Conservation (phyloP, 495 filamentous ascomycete genomes). For the Neurospora discreta region DNA sequence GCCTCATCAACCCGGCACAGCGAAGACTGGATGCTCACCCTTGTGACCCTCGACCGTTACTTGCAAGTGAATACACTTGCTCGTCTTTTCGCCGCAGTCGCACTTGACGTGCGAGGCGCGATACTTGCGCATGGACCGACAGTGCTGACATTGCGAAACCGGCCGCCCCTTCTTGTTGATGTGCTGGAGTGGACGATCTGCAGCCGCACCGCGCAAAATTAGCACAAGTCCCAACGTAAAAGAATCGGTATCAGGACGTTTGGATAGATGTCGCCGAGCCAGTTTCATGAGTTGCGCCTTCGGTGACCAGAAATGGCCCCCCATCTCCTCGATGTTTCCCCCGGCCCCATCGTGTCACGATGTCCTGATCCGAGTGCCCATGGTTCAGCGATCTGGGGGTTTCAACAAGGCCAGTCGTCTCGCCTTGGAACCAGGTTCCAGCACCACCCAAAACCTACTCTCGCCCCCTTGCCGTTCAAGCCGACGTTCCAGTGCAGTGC, state of each 20-base stretch:
- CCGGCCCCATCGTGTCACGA: background rate
- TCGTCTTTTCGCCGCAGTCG: slow-evolving; percentile 89
- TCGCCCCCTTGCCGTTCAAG: background rate
- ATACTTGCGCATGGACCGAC: slow-evolving; percentile 93
- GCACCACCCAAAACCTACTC: background rate
- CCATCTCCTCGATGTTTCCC: background rate
- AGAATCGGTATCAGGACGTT: background rate
- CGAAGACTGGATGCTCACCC: slow-evolving; percentile 32
- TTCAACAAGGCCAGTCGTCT: background rate
- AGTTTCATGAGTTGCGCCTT: background rate
- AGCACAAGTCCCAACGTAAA: background rate
- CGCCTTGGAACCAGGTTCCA: background rate
- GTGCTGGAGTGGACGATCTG: slow-evolving; percentile 86
- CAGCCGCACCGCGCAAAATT: slow-evolving; percentile 7
- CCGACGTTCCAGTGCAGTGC: background rate
- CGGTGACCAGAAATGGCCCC: background rate
- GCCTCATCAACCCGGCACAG: slow-evolving; percentile 23
- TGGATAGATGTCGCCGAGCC: background rate
- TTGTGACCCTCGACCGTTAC: slow-evolving; percentile 42
- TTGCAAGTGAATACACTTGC: slow-evolving; percentile 55
- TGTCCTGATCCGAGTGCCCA: background rate
- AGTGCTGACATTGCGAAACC: slow-evolving; percentile 97
- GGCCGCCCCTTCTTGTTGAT: slow-evolving; percentile 98
- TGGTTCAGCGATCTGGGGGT: background rate
- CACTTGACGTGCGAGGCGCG: slow-evolving; percentile 92